phyloP scores from a whole-genome alignment of 1,139 yeast genomes.

The Pneumocystis murina region DNA sequence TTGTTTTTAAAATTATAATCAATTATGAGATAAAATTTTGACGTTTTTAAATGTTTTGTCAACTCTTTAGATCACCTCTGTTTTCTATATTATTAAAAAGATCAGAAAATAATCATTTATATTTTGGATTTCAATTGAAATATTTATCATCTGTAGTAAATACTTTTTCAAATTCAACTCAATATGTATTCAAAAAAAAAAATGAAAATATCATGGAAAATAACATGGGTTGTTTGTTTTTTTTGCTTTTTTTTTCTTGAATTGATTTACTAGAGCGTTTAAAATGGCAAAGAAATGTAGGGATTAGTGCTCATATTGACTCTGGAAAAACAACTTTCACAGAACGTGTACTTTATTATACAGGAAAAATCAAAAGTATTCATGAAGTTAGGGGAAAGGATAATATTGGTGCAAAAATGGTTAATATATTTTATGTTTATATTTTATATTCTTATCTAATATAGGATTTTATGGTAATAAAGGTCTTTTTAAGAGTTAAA shows the following conservation, averaged over 20 bases:
- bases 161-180: neutral
- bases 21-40: neutral
- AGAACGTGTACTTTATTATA: slow-evolving; percentile 87
- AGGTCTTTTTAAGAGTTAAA: neutral
- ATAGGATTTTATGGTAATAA: neutral
- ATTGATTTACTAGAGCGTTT: slow-evolving; percentile 28
- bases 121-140: neutral
- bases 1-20: neutral
- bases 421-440: neutral
- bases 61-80: neutral
- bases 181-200: neutral
- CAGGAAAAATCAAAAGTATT: slow-evolving; percentile 93
- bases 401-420: slow-evolving; percentile 98
- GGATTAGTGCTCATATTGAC: slow-evolving; percentile 95
- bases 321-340: slow-evolving; percentile 96
- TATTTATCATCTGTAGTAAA: neutral
- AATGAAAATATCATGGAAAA: neutral
- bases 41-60: neutral
- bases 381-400: slow-evolving; percentile 98
- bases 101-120: neutral
- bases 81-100: neutral
- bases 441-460: neutral
- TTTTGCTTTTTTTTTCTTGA: neutral
- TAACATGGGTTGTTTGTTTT: neutral
- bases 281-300: slow-evolving; percentile 68